phyloP scores from a whole-genome alignment of 2,329 filamentous ascomycete species.

The Nemania bipapillata region DNA sequence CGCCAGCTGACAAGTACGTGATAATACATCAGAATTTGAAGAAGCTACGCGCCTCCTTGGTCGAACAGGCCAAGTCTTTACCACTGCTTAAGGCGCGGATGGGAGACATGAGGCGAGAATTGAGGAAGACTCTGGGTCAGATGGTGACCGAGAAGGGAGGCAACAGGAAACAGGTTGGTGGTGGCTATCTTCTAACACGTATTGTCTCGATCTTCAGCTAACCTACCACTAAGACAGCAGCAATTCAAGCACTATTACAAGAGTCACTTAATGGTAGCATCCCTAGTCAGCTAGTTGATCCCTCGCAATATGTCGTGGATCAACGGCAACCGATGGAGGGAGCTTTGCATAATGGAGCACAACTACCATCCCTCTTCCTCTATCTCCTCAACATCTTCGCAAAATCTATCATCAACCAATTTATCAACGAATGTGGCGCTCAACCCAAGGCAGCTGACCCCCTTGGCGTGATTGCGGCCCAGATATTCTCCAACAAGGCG shows the following conservation, averaged over 20 bases:
- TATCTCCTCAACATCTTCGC: constrained; percentile 81
- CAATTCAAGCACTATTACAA: constrained; percentile 64
- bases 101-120: constrained; percentile 76
- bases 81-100: constrained; percentile 70
- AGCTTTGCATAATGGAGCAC: constrained; percentile 62
- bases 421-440: constrained; percentile 72
- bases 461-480: constrained; percentile 79
- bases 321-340: constrained; percentile 61
- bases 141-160: constrained; percentile 72
- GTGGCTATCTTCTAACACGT: constrained; percentile 39
- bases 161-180: constrained; percentile 68
- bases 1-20: constrained; percentile 59
- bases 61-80: constrained; percentile 66
- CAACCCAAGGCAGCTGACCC: constrained; percentile 76
- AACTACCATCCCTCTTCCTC: constrained; percentile 72
- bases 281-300: constrained; percentile 65
- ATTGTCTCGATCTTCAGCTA: constrained; percentile 10
- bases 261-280: constrained; percentile 64
- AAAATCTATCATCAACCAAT: constrained; percentile 77
- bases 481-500: constrained; percentile 75
- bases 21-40: constrained; percentile 76
- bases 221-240: constrained; percentile 53
- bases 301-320: constrained; percentile 64
- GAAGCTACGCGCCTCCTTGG: constrained; percentile 61
- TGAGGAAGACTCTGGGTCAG: constrained; percentile 78